These are phyloP conservation scores for Amphichorda felina DNA, from an alignment of 2,329 filamentous ascomycete genomes.

Conservation along the genomic window DNA sequence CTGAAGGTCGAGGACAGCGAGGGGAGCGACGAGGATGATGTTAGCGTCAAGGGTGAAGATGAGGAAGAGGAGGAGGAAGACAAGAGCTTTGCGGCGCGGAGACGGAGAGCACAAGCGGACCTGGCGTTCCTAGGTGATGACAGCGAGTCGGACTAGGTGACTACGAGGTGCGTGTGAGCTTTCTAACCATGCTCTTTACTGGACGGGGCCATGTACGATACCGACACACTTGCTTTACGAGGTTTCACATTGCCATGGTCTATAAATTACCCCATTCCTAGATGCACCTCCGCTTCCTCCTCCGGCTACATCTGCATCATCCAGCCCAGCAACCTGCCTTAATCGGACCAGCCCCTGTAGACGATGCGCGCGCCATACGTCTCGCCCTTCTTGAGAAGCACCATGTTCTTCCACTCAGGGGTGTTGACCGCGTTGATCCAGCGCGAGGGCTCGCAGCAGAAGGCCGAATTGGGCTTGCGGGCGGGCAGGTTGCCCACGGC, in stretches of 20 bases:
- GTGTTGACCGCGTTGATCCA: slow-evolving; percentile 84
- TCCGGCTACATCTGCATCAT: too few relatives aligned
- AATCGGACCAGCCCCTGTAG: slow-evolving; percentile 75
- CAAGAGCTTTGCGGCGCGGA: slow-evolving; percentile 27
- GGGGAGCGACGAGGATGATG: slow-evolving; percentile 14
- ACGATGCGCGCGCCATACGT: slow-evolving; percentile 71
- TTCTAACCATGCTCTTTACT: too few relatives aligned
- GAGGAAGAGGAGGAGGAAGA: slow-evolving; percentile 14
- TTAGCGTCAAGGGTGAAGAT: slow-evolving; percentile 13
- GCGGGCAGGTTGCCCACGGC: slow-evolving; percentile 50
- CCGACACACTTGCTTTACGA: too few relatives aligned
- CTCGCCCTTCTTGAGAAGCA: slow-evolving; percentile 72
- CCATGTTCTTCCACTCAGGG: slow-evolving; percentile 67
- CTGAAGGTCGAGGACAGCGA: slow-evolving; percentile 18
- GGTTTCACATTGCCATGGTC: too few relatives aligned
- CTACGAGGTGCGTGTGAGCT: too few relatives aligned
- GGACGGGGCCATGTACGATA: too few relatives aligned
- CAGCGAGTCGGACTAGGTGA: slow-evolving; percentile 45
- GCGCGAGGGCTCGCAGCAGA: slow-evolving; percentile 86
- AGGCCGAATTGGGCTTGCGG: slow-evolving; percentile 58
- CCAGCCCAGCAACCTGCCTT: slow-evolving; percentile 8
- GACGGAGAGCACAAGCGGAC: slow-evolving; percentile 36
- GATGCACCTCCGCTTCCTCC: too few relatives aligned
- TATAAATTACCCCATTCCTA: too few relatives aligned
- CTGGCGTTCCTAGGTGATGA: slow-evolving; percentile 59